Percentiles rank a stretch among this genome's conserved stretches.
Conservation (phyloP, 2,329 filamentous ascomycete genomes). For the Aspergillus phoenicis region DNA sequence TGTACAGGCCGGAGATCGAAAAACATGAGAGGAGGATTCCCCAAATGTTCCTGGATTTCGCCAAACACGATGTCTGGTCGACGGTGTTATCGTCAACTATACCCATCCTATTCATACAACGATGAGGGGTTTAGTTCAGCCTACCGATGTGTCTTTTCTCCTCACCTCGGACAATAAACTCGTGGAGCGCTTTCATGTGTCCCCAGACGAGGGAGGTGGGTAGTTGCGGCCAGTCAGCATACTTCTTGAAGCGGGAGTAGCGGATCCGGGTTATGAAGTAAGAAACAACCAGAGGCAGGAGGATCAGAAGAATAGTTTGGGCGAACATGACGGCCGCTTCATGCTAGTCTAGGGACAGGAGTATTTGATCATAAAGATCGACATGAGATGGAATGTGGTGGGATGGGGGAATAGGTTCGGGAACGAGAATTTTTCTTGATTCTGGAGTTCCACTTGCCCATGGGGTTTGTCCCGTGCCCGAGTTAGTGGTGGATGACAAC, state of each 20-base stretch:
- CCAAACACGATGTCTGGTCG: neutral
- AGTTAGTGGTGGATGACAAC: neutral
- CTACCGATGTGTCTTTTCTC: slow-evolving; percentile 13
- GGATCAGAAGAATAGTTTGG: neutral
- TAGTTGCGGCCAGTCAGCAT: slow-evolving; percentile 18
- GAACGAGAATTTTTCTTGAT: neutral
- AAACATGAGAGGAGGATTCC: neutral
- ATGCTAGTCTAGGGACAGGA: neutral
- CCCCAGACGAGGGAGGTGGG: slow-evolving; percentile 19
- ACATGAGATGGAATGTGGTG: neutral
- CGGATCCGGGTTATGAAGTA: slow-evolving; percentile 5
- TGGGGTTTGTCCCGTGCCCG: neutral
- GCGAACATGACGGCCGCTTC: neutral
- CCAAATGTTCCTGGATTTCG: neutral
- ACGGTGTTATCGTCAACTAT: neutral
- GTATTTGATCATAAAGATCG: neutral
- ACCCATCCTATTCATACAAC: neutral
- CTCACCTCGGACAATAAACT: slow-evolving; percentile 9
- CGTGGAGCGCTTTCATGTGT: slow-evolving; percentile 12
- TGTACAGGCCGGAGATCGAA: slow-evolving; percentile 19
- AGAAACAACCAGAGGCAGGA: slow-evolving; percentile 2
- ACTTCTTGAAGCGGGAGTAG: slow-evolving; percentile 15
- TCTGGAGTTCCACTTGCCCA: neutral
- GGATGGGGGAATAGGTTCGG: neutral
- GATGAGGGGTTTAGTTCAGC: neutral